Evolutionary conservation across 2,329 filamentous ascomycete genomes (phyloP), one percentile per base, ranked within the genome.

Genomic region (Incumbomyces lentus): DNA sequence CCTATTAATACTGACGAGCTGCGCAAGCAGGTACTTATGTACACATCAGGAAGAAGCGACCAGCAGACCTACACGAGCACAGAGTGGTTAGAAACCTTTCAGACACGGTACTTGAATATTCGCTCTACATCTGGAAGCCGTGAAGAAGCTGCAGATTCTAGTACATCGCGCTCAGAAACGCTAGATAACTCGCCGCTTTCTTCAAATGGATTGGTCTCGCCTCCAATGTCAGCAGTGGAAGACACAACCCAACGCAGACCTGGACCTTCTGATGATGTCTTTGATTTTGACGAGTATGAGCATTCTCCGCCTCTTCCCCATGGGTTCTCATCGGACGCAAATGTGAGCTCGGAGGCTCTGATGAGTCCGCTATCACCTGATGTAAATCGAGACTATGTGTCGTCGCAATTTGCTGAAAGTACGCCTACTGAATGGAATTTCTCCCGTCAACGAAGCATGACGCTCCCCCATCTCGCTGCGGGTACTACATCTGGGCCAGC

Each of bases 61-160:
- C 55, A 57, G 43, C 52, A 51, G 14, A 45, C 53, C 26, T 45
- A 55, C 17, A 55, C 86, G 54, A 92, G 78, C 55, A 71, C 78
- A 26, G 81, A 74, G 55, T 95, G 90, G 89, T 74, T 96, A 30
- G 87, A 95, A 60, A 93, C 92, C 62, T 96, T 96, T 72, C 95
- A 95, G 70, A 79, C 87, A 61, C 95, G 90, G 68, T 83, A 94
- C 62, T 80, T 46, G 75, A 52, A 60, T 82, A 10, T 64, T 71
- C 55, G 71, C 66, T n/a, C 75, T 75, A 18, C 74, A 76, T 46
- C 68, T 76, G 52, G 76, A 73, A 52, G 71, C 64, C 30, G 70
- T 50, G 31, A 46, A 46, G 16, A 50, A 44, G 12, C 34, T 50
- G 34, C 49, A 32, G 50, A 71, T 35, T 78, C 75, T 14, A 74